Evolutionary conservation across 108 stramenopile species (phyloP), one percentile per base, ranked within the genome.

Genomic region (Skeletonema costatum): DNA sequence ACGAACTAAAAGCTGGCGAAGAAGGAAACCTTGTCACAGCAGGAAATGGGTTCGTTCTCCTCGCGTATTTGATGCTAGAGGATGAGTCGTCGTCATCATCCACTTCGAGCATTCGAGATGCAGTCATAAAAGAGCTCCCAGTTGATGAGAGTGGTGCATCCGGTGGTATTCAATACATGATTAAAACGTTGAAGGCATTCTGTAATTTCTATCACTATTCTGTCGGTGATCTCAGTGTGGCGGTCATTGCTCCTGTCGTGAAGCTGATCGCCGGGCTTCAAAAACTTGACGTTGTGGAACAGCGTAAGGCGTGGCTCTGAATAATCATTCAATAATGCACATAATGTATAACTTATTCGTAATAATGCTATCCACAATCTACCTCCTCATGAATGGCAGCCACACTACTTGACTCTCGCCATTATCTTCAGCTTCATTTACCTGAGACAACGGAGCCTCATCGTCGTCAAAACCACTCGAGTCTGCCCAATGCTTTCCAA

Each of bases 131-230:
- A 1, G 81, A 88, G 71, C 75, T 95, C 72, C 89, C 90, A n/a
- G 21, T 64, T 11, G 74, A 82, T 48, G 61, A 70, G 50, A 51
- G 58, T 29, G 81, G 82, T 14, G 71, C 71, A 4, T 79, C 85
- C 13, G 74, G 85, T 33, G 89, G 86, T 32, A 56, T 88, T 53
- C 70, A 77, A 42, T 82, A 93, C 68, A 82, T 93, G 50, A 79
- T 89, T 60, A 93, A 92, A 64, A 90, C 88, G 13, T 80, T 96
- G 39, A 90, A 89, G 35, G 92, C 92, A 6, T 93, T 93, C 59
- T 92, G 92, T 76, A 96, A 96, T 68, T 92, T 88, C 61, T 93
- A 93, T 68, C 90, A 92, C 59, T 88, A 82, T 59, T 87, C 91
- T 3, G 76, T 96, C 36, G 94, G 94, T 9, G 87, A 89, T 50